Percentiles rank a stretch among this genome's conserved stretches.
Conservation (phyloP, 176 grass and related monocot species). For the Lolium rigidum region DNA sequence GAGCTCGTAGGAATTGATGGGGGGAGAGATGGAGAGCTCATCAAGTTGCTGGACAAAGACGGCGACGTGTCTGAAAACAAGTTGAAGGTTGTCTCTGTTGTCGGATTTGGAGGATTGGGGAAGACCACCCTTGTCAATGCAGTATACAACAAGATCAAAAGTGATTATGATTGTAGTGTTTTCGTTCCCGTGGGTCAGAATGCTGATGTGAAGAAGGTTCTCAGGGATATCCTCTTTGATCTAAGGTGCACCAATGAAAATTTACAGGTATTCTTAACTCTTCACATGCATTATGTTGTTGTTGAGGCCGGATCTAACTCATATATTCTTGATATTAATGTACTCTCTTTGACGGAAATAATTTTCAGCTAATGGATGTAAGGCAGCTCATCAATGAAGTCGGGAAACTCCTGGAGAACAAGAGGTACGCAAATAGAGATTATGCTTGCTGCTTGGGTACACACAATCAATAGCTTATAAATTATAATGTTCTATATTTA, state of each 20-base stretch:
- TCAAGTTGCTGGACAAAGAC: too few relatives aligned
- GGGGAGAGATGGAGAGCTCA: too few relatives aligned
- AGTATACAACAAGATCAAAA: background rate
- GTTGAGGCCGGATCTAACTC: too few relatives aligned
- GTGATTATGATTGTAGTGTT: background rate
- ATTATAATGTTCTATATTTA: too few relatives aligned
- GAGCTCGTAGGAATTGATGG: too few relatives aligned
- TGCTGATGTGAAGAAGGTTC: background rate
- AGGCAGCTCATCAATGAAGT: background rate
- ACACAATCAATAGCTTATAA: too few relatives aligned
- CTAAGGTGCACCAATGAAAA: background rate
- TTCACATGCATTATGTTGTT: too few relatives aligned
- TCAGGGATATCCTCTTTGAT: background rate
- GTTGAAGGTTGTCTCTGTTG: background rate
- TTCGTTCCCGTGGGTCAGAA: background rate
- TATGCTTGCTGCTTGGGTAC: too few relatives aligned
- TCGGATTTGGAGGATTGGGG: background rate
- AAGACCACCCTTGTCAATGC: slow-evolving; percentile 14
- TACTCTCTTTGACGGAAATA: too few relatives aligned
- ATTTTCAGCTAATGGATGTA: background rate
- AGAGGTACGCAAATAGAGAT: slow-evolving; percentile 3
- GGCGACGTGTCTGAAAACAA: too few relatives aligned
- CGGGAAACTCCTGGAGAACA: background rate
- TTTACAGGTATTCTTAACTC: too few relatives aligned
- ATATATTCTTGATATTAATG: too few relatives aligned